phyloP scores from a whole-genome alignment of 805 yeast species.

The Saccharomycopsis microspora region DNA sequence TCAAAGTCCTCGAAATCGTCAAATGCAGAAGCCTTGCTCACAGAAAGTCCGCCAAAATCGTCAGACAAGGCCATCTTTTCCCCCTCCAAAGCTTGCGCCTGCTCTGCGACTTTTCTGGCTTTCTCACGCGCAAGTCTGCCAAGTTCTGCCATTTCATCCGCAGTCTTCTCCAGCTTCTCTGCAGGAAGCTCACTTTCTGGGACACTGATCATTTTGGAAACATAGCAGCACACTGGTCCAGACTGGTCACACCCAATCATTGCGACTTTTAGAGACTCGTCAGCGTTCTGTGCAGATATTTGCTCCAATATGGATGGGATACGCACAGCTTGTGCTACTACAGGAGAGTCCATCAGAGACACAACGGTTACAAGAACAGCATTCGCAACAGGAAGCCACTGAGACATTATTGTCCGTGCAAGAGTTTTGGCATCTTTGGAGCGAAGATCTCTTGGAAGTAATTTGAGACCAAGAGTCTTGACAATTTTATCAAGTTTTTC shows the following conservation, averaged over 20 bases:
- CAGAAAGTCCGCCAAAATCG: slow-evolving; percentile 5
- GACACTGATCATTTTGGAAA: slow-evolving; percentile 80
- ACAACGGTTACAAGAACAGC: slow-evolving; percentile 78
- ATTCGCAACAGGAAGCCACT: slow-evolving; percentile 90
- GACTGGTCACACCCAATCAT: slow-evolving; percentile 58
- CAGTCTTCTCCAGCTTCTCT: slow-evolving; percentile 22
- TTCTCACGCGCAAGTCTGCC: slow-evolving; percentile 51
- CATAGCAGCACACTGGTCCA: slow-evolving; percentile 65
- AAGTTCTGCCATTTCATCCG: slow-evolving; percentile 50
- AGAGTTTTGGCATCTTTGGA: slow-evolving; percentile 65
- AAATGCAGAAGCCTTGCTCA: slow-evolving; percentile 22
- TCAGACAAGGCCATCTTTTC: slow-evolving; percentile 19
- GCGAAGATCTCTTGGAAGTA: slow-evolving; percentile 64
- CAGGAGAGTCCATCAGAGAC: slow-evolving; percentile 78
- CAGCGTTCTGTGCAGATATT: slow-evolving; percentile 36
- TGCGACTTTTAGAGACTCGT: slow-evolving; percentile 23
- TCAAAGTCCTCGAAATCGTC: slow-evolving; percentile 35
- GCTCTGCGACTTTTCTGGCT: slow-evolving; percentile 45
- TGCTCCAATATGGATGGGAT: slow-evolving; percentile 50
- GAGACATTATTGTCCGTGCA: slow-evolving; percentile 62
- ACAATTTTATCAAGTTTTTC: slow-evolving; percentile 71
- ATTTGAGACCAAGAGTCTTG: slow-evolving; percentile 51
- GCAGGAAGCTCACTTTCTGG: slow-evolving; percentile 74
- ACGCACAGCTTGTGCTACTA: slow-evolving; percentile 60
- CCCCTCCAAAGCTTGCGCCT: slow-evolving; percentile 23